Conservation (phyloP, 2,329 filamentous ascomycete species). For the Pseudogymnoascus sp. region DNA sequence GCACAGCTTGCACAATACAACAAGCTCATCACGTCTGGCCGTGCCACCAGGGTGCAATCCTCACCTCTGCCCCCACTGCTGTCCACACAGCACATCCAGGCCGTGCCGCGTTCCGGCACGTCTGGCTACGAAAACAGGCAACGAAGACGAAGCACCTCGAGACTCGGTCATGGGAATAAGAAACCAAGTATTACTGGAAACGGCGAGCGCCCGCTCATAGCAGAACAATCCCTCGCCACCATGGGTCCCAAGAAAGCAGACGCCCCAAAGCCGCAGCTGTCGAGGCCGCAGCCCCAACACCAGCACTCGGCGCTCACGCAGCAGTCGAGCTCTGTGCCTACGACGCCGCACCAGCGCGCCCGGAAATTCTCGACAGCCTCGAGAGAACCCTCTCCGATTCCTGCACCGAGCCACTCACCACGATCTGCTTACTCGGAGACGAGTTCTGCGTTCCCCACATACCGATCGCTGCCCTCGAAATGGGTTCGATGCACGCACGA, state of each 20-base stretch:
- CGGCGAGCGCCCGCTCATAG: conserved; percentile 54
- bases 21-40: conserved; percentile 50
- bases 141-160: conserved; percentile 41
- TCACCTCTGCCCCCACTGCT: conserved; percentile 47
- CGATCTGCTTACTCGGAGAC: conserved; percentile 86
- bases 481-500: conserved; percentile 74
- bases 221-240: conserved; percentile 35
- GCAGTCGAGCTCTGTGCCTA: conserved; percentile 84
- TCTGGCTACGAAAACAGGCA: conserved; percentile 33
- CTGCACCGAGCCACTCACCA: conserved; percentile 72
- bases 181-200: conserved; percentile 47
- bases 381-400: conserved; percentile 70
- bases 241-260: conserved; percentile 29
- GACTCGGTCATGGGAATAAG: conserved; percentile 51
- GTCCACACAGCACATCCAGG: conserved; percentile 48
- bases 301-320: conserved; percentile 44
- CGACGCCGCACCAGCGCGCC: conserved; percentile 83
- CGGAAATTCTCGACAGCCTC: conserved; percentile 76
- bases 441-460: conserved; percentile 62
- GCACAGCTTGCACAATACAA: conserved; percentile 59
- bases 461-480: conserved; percentile 54
- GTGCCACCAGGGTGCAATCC: conserved; percentile 44
- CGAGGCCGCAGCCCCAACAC: conserved; percentile 32
- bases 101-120: conserved; percentile 48
- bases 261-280: conserved; percentile 22